Base-by-base conservation (phyloP, 2,329 filamentous ascomycete genomes). In the Aureobasidium vineae region DNA sequence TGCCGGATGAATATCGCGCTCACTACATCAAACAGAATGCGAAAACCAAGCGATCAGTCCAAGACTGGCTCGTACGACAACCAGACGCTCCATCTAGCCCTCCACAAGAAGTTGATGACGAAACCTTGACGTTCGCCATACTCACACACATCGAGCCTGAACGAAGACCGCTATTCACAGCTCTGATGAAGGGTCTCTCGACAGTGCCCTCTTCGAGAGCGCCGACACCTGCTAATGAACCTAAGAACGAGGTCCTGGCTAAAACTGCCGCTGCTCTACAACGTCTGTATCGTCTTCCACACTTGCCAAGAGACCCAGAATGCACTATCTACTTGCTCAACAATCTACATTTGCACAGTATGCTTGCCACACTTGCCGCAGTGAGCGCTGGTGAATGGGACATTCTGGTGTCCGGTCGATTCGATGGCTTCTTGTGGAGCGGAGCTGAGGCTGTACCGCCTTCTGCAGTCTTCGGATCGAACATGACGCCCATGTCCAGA, bases 371-470 rank as follows among this genome's bases (percentile, higher is more conserved):
- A 0, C 84, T 97, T 59, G 88, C 90, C 41, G 91, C 93, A 63
- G 95, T 98, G 71, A 95, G 90, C 74, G 86, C 88, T 54, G 90
- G 91, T n/a, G 94, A 98, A 77, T 98, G 94, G 94, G 94, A 97
- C 69, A 96, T 98, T 65, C 83, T 98, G 15, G 91, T 90, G 5
- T 97, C 94, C 0, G 94, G 94, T 33, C 90, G 94, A 33, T 98
- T 98, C 72, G 93, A 97, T 74, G 94, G 94, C 4, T 98, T 98
- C 78, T 83, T 97, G 23, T 96, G 94, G 87, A 96, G 92, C 52
- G 94, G 94, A 26, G 92, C 91, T 7, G 93, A 97, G 70, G 70
- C 76, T 23, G 72, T 78, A 6, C 70, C 77, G 16, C 71, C 76
- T 38, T 71, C 74, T 15, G 72, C 75, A 11, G 64, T 71, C 57